phyloP scores from a whole-genome alignment of 2,329 filamentous ascomycete genomes.

The Aureobasidium sp. region DNA sequence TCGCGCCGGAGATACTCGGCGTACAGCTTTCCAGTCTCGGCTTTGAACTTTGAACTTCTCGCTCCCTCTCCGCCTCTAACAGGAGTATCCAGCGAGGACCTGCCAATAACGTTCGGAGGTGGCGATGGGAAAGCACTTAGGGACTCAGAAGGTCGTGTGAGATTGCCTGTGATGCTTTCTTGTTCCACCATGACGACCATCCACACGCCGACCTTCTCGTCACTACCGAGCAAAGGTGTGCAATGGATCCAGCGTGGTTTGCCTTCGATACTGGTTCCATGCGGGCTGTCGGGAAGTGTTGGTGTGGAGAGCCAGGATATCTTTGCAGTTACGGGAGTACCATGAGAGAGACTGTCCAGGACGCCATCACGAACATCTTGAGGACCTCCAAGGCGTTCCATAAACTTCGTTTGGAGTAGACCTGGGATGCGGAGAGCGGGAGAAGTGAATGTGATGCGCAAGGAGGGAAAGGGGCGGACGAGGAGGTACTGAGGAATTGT shows the following conservation, averaged over 20 bases:
- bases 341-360: slow-evolving; percentile 32
- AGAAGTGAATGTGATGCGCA: slow-evolving; percentile 63
- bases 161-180: slow-evolving; percentile 26
- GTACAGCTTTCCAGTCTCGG: slow-evolving; percentile 27
- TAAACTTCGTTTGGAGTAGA: slow-evolving; percentile 47
- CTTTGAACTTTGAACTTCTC: slow-evolving; percentile 20
- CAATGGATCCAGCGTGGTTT: slow-evolving; percentile 38
- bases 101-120: background rate
- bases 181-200: slow-evolving; percentile 42
- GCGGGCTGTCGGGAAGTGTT: slow-evolving; percentile 12
- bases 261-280: slow-evolving; percentile 20
- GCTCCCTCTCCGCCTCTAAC: slow-evolving; percentile 13
- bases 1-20: slow-evolving; percentile 31
- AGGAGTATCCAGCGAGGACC: background rate
- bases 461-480: slow-evolving; percentile 57
- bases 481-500: slow-evolving; percentile 49
- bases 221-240: slow-evolving; percentile 37
- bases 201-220: slow-evolving; percentile 41
- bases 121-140: slow-evolving; percentile 11
- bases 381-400: slow-evolving; percentile 38
- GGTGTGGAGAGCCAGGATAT: slow-evolving; percentile 32
- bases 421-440: slow-evolving; percentile 61
- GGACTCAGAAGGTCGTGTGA: slow-evolving; percentile 13
- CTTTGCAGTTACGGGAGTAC: slow-evolving; percentile 38
- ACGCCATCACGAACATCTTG: slow-evolving; percentile 32